Evolutionary conservation across 257 asterid species (phyloP), one percentile per base, ranked within the genome.

Genomic region (Solanum habrochaites): DNA sequence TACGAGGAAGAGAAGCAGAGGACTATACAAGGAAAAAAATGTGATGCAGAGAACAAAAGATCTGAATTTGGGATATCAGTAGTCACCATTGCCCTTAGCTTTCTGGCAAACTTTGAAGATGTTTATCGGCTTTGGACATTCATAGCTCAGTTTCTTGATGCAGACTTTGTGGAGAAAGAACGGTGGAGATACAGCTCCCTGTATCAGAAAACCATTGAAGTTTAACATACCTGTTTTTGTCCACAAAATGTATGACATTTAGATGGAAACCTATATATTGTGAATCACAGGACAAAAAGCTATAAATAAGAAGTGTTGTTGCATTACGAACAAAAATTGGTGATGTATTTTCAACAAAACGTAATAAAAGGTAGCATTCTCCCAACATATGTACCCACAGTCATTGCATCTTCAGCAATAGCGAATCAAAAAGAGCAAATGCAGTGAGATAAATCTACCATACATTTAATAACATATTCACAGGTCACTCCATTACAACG

Each of bases 161-260:
- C 98, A 8, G 99, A 97, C 81, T 97, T 94, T 82, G 98, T 95
- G 64, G 98, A 97, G 90, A 97, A 95, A 93, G 98, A 97, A 91
- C 90, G 96, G 14, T 96, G 99, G 99, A 94, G 99, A 85, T 96
- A 97, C 83, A 94, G 97, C 4, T 94, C 98, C 25, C 92, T 95
- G 87, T 92, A 95, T 91, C 97, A 95, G 58, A 94, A 92, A 88
- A 95, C 95, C 7, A 85, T 94, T 14, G 98, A 97, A 93, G 93
- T 95, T 89, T 95, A 83, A 89, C 23, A 18, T 35, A 80, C 29
- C 43, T 29, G 18, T 29, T 80, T 47, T 47, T 47, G 20, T 49
- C 42, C 43, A 80, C 69, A 47, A 80, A 80, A 45, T 78, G 83
- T 5, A 78, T 15, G 83, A 45, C 40, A 45, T 78, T 78, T 27